Evolutionary conservation across 345 rosid genomes (phyloP).

Genomic region (Euphorbia peplus): DNA sequence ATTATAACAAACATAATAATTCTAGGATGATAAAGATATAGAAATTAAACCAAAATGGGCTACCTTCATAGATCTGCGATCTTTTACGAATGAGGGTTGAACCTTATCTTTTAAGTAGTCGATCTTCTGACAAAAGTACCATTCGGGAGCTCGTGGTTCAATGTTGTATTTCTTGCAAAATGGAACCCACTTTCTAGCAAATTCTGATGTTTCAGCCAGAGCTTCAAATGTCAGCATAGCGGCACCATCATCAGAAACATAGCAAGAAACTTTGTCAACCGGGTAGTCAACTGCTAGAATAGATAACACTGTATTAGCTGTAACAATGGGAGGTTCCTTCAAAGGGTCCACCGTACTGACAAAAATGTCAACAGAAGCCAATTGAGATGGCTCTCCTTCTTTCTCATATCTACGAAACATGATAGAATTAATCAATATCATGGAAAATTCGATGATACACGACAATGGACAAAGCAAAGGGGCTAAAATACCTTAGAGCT

Average conservation of each 20-base stretch:
- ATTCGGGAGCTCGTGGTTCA: constrained; percentile 75
- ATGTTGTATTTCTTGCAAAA: constrained; percentile 61
- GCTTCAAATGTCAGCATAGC: constrained; percentile 73
- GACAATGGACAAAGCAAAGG: neutral
- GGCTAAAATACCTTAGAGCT: constrained; percentile 27
- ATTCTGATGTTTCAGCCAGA: constrained; percentile 60
- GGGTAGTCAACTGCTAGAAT: constrained; percentile 75
- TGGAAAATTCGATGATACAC: neutral
- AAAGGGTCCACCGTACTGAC: constrained; percentile 55
- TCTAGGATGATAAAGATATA: neutral
- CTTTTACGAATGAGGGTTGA: constrained; percentile 56
- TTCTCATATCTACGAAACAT: constrained; percentile 23
- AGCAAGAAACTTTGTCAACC: constrained; percentile 63
- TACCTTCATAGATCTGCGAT: constrained; percentile 71
- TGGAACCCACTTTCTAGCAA: constrained; percentile 72
- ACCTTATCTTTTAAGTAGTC: constrained; percentile 56
- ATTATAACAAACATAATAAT: neutral
- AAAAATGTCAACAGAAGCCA: constrained; percentile 26
- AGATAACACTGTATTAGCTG: constrained; percentile 67
- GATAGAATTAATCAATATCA: neutral
- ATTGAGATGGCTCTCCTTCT: constrained; percentile 31
- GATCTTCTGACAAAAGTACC: constrained; percentile 57
- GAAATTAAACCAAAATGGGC: neutral
- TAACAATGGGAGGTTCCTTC: constrained; percentile 66
- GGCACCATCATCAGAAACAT: constrained; percentile 75